Base-by-base conservation (phyloP, 352 stramenopile species). In the Halophytophthora polymorphica region DNA sequence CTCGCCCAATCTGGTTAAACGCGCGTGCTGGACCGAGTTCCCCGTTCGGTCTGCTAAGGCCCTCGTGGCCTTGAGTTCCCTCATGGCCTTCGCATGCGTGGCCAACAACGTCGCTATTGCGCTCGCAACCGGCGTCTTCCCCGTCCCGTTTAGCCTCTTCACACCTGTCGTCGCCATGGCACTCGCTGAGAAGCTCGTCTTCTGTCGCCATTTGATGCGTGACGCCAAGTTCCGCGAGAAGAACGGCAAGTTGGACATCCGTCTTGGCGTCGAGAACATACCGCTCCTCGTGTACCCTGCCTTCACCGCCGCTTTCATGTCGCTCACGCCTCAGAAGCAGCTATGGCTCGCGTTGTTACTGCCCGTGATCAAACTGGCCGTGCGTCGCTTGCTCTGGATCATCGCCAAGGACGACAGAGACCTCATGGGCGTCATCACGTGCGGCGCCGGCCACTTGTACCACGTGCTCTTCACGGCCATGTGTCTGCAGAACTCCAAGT, bases 401-500 rank as follows among this genome's bases (percentile, higher is more conserved):
- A 53, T 72, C 4, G 23, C 58, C 6, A 68, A 56, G 17, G 35
- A 50, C 14, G 49, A 75, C 28, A 48, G 63, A 8, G 70, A 81
- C 37, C 44, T 75, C 0, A 43, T 69, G 0, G 49, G 56, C 0
- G 64, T 73, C 42, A 62, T 64, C 14, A 71, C 48, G 19, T 55
- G 44, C 22, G 69, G 57, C 22, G 58, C 56, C 36, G 48, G 59
- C 0, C 67, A 80, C 41, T 25, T 78, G 0, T 80, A 77, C 46
- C 69, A 83, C 55, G 51, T 72, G 0, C 57, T 80, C 3, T 83
- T 83, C 43, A 64, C 60, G 1, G 64, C 50, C 2, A 63, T 54
- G 58, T 74, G 64, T 14, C 37, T 83, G 1, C 69, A 83, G 49
- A 74, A 66, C 25, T 42, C 69, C 13, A 76, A 77, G 47, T 74